Conservation (phyloP, 768 basidiomycete genomes). For the Lentinula lateritia region DNA sequence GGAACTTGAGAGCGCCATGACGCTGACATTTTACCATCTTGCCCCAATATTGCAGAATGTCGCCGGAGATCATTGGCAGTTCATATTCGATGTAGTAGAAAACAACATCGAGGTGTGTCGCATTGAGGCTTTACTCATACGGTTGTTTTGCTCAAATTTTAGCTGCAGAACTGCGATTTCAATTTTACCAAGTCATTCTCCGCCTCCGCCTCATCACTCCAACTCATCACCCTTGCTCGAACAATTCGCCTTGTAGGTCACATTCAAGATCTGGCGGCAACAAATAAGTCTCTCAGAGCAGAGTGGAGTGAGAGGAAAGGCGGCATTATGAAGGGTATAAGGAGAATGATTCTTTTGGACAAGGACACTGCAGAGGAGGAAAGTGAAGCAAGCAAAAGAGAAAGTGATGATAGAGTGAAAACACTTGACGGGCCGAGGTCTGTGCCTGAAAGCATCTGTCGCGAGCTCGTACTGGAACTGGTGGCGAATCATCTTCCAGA, state of each 20-base stretch:
- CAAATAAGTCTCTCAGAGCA: conserved; percentile 70
- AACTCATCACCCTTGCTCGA: conserved; percentile 57
- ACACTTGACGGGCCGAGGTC: neutral
- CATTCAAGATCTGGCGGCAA: conserved; percentile 62
- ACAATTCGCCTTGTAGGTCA: conserved; percentile 62
- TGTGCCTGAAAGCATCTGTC: conserved; percentile 58
- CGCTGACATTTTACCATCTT: conserved; percentile 65
- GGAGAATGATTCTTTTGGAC: conserved; percentile 32
- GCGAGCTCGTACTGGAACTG: conserved; percentile 62
- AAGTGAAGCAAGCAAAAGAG: neutral
- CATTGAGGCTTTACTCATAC: neutral
- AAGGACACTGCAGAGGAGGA: neutral
- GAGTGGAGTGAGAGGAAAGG: conserved; percentile 59
- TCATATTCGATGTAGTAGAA: conserved; percentile 86
- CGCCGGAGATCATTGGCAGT: conserved; percentile 86
- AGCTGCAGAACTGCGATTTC: conserved; percentile 44
- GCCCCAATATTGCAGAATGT: conserved; percentile 87
- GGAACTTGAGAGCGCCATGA: conserved; percentile 70
- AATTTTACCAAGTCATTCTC: neutral
- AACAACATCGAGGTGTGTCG: conserved; percentile 75
- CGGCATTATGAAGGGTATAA: conserved; percentile 50
- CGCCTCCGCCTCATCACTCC: neutral
- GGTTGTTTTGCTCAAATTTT: neutral
- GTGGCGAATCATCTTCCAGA: conserved; percentile 56
- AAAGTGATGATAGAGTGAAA: neutral